Evolutionary conservation across 208 protist genomes (phyloP).

Genomic region (Leishmania tropica): DNA sequence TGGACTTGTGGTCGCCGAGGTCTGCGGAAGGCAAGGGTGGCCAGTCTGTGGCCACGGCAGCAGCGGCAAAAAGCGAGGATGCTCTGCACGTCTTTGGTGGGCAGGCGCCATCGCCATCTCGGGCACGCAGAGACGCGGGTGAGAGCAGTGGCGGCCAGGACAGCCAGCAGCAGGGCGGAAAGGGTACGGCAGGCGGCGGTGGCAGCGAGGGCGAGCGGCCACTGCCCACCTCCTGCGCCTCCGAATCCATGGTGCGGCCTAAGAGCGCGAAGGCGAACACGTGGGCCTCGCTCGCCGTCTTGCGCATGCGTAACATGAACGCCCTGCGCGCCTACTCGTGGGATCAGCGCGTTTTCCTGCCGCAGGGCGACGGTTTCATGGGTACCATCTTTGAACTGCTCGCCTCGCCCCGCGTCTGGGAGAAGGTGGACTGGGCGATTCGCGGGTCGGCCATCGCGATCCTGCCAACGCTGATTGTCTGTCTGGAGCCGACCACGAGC

Average conservation of each 20-base stretch:
- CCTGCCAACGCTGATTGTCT: constrained; percentile 78
- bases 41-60: background rate
- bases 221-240: background rate
- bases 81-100: background rate
- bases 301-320: constrained; percentile 63
- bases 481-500: constrained; percentile 61
- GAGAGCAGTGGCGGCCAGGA: background rate
- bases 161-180: background rate
- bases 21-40: constrained; percentile 1
- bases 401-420: constrained; percentile 80
- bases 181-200: background rate
- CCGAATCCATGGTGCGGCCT: background rate
- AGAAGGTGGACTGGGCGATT: constrained; percentile 85
- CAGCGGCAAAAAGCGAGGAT: background rate
- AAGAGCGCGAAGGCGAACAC: background rate
- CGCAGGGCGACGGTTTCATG: constrained; percentile 45
- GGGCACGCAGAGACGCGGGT: background rate
- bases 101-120: background rate
- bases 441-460: constrained; percentile 78
- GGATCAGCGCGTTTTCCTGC: constrained; percentile 77
- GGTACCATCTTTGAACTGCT: constrained; percentile 57
- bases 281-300: constrained; percentile 24
- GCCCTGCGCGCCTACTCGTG: constrained; percentile 79
- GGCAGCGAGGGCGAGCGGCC: constrained; percentile 3
- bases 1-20: constrained; percentile 4